These are phyloP conservation scores for Globisporangium rhizosaccharum DNA, from an alignment of 352 stramenopile genomes.

Conservation along the genomic window DNA sequence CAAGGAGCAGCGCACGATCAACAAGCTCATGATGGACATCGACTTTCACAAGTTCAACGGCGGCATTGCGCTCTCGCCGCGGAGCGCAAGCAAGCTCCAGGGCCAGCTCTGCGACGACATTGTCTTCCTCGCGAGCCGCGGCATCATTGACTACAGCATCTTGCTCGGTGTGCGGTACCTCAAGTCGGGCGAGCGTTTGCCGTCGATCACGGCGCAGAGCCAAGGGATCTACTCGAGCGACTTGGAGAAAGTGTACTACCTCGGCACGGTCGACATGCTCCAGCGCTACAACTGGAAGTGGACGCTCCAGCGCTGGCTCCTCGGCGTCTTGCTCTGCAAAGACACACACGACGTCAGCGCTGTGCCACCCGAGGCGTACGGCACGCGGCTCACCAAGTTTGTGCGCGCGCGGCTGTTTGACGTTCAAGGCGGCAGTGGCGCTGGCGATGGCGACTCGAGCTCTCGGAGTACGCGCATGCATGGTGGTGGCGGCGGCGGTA, in stretches of 20 bases:
- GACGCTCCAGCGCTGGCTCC: conserved; percentile 73
- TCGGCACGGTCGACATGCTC: conserved; percentile 80
- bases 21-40: conserved; percentile 83
- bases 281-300: conserved; percentile 85
- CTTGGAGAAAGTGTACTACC: conserved; percentile 60
- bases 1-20: conserved; percentile 50
- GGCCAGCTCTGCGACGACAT: conserved; percentile 77
- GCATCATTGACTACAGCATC: conserved; percentile 86
- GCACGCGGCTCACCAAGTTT: conserved; percentile 63
- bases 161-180: conserved; percentile 64
- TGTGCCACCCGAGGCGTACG: conserved; percentile 66
- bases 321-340: conserved; percentile 71
- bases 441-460: conserved; percentile 12
- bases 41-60: conserved; percentile 76
- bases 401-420: conserved; percentile 68
- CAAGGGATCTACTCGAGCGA: conserved; percentile 46
- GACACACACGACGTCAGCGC: conserved; percentile 79
- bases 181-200: conserved; percentile 19
- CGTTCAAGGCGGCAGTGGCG: conserved; percentile 19
- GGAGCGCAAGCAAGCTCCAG: conserved; percentile 35
- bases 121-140: conserved; percentile 72
- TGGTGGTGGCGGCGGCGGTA: background rate
- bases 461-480: conserved; percentile 3
- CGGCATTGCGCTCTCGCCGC: conserved; percentile 48
- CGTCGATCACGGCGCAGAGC: conserved; percentile 17